phyloP scores from a whole-genome alignment of 2,329 filamentous ascomycete species.

The Cryphonectria carpinicola region DNA sequence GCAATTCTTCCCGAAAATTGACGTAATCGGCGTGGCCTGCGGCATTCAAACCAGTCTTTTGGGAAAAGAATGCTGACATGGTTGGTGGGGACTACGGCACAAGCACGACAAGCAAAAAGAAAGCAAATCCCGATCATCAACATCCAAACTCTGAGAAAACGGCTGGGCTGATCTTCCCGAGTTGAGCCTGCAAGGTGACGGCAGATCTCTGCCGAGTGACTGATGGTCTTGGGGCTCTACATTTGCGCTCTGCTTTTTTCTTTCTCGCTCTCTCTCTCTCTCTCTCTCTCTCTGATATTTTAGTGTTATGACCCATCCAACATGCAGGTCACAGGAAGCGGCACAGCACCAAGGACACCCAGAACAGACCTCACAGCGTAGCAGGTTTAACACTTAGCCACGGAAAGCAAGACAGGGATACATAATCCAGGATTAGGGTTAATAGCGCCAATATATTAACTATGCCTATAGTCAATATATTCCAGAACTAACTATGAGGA shows the following conservation, averaged over 20 bases:
- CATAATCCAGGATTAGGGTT: too few species aligned
- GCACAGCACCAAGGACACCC: too few species aligned
- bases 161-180: background rate
- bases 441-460: too few species aligned
- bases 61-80: background rate
- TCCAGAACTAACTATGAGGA: too few species aligned
- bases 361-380: too few species aligned
- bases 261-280: too few species aligned
- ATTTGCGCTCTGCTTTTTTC: background rate
- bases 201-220: conserved; percentile 1
- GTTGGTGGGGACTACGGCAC: background rate
- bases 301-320: too few species aligned
- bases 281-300: background rate
- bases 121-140: background rate
- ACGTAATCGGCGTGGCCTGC: background rate
- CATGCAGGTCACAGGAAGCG: too few species aligned
- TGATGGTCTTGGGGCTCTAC: background rate
- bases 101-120: background rate
- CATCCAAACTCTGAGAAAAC: background rate
- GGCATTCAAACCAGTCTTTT: background rate
- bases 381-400: too few species aligned
- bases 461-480: too few species aligned
- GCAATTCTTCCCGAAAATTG: background rate
- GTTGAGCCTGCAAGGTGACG: background rate
- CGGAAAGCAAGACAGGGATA: too few species aligned